Evolutionary conservation across 2,329 filamentous ascomycete species (phyloP).

Genomic region (Penicillium sp.): DNA sequence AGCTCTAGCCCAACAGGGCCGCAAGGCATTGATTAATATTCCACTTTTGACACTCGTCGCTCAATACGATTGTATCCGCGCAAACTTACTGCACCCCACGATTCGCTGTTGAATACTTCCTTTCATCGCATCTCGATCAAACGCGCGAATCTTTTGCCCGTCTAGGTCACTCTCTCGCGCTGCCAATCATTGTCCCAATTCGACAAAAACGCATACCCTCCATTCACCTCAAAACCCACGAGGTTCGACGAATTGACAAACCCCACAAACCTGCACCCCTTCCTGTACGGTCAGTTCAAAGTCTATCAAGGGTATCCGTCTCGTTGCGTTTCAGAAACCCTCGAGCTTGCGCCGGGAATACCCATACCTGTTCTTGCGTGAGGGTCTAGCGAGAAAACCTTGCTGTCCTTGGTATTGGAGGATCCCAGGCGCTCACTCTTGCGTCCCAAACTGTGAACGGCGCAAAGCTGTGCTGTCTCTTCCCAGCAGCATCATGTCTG

Average conservation of each 20-base stretch:
- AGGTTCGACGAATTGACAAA: background rate
- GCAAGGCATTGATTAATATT: constrained; percentile 21
- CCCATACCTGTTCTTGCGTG: background rate
- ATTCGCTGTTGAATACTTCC: background rate
- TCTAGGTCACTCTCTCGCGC: background rate
- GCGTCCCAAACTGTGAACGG: background rate
- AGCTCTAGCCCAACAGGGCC: constrained; percentile 22
- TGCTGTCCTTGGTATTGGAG: background rate
- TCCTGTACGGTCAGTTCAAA: background rate
- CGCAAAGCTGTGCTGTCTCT: constrained; percentile 1
- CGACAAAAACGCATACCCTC: background rate
- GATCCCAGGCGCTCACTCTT: background rate
- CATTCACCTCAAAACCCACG: background rate
- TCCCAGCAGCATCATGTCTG: constrained; percentile 20
- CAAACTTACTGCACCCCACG: background rate
- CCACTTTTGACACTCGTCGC: constrained; percentile 12
- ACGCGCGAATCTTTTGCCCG: constrained; percentile 15
- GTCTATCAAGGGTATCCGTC: constrained; percentile 7
- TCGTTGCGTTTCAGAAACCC: background rate
- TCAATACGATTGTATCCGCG: background rate
- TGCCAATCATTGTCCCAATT: background rate
- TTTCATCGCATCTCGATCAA: constrained; percentile 15
- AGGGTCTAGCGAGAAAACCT: background rate
- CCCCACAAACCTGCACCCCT: background rate
- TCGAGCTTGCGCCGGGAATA: background rate